Percentiles rank a stretch among this genome's conserved stretches.
Evolutionary conservation across 148 eudicot species (phyloP).

Genomic region (Bassia scoparia): DNA sequence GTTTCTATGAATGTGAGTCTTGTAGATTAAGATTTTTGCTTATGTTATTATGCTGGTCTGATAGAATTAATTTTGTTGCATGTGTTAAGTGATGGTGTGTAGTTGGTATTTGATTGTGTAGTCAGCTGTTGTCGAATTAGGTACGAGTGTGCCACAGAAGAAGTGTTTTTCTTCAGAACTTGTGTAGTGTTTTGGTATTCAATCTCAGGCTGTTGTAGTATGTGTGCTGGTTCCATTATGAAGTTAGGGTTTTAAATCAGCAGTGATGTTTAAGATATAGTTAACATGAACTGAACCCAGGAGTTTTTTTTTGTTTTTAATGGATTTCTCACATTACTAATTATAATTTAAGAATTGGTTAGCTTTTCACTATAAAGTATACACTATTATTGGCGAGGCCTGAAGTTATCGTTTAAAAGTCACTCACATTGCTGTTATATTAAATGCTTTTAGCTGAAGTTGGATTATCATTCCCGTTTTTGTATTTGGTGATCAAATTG

Average conservation of each 20-base stretch:
- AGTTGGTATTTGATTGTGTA: slow-evolving; percentile 95
- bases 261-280: no score
- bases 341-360: no score
- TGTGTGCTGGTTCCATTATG: no score
- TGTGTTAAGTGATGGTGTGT: slow-evolving; percentile 95
- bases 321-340: no score
- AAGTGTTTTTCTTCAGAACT: slow-evolving; percentile 91
- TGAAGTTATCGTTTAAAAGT: no score
- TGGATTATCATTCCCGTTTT: neutral
- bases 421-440: neutral
- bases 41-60: neutral
- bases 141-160: slow-evolving; percentile 98
- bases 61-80: slow-evolving; percentile 31
- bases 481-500: neutral
- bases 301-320: no score
- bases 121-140: no score
- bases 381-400: no score
- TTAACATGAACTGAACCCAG: no score
- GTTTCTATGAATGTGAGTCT: neutral
- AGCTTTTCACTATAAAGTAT: no score
- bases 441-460: neutral
- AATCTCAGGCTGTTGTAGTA: neutral
- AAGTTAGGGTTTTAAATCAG: no score
- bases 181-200: slow-evolving; percentile 64
- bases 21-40: neutral